Percentiles rank a stretch among this genome's conserved stretches.
Conservation (phyloP, 2,329 filamentous ascomycete genomes). For the Penicillium crustosum region DNA sequence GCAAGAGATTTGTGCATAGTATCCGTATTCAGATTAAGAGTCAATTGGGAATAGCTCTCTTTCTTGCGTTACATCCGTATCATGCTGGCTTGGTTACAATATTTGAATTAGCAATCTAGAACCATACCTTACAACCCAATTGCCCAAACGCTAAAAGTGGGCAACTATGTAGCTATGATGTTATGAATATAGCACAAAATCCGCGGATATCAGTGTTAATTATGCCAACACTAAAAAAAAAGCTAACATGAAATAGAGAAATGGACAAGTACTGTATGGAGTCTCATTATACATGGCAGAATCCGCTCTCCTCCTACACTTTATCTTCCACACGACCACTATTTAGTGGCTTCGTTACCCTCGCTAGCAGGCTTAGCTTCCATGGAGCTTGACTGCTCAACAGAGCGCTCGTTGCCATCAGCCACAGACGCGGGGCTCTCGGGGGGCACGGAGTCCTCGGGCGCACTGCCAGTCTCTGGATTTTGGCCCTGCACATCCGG, state of each 20-base stretch:
- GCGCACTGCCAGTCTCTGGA: slow-evolving; percentile 53
- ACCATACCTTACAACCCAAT: background rate
- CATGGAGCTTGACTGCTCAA: slow-evolving; percentile 36
- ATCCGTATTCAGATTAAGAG: slow-evolving; percentile 30
- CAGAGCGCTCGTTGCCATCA: slow-evolving; percentile 39
- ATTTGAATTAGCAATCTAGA: background rate
- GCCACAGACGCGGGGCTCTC: slow-evolving; percentile 43
- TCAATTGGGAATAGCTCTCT: slow-evolving; percentile 33
- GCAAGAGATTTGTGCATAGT: slow-evolving; percentile 38
- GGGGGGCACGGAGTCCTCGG: slow-evolving; percentile 35
- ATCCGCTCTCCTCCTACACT: slow-evolving; percentile 5
- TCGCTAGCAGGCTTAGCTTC: slow-evolving; percentile 50
- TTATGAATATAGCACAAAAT: background rate
- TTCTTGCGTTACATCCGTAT: slow-evolving; percentile 16
- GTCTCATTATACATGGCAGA: slow-evolving; percentile 25
- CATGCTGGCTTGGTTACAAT: background rate
- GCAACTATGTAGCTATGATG: background rate
- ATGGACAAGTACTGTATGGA: slow-evolving; percentile 14
- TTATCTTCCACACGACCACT: slow-evolving; percentile 11
- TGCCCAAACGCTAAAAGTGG: background rate
- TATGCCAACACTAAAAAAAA: slow-evolving; percentile 8
- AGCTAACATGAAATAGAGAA: slow-evolving; percentile 4
- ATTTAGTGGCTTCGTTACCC: slow-evolving; percentile 48
- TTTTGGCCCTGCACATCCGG: slow-evolving; percentile 59
- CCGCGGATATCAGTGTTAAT: slow-evolving; percentile 2